These are phyloP conservation scores for Boletus sp. DNA, from an alignment of 1,284 basidiomycete genomes.

Conservation along the genomic window DNA sequence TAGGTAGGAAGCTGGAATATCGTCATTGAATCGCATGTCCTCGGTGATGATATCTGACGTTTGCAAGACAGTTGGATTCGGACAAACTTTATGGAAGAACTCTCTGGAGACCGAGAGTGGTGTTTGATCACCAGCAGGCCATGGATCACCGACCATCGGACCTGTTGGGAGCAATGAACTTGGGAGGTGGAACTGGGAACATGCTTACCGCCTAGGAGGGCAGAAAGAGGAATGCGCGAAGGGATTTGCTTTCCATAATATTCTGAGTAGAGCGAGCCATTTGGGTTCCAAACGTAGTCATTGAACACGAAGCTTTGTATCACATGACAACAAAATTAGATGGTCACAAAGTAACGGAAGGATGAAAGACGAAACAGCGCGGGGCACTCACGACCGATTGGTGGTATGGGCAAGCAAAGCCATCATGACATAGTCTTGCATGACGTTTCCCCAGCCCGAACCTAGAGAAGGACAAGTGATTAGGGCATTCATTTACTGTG, in stretches of 20 bases:
- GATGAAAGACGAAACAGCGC: background rate
- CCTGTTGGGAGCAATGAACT: conserved; percentile 24
- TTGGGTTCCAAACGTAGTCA: conserved; percentile 36
- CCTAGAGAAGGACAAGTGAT: conserved; percentile 19
- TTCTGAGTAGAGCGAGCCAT: conserved; percentile 29
- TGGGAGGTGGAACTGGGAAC: background rate
- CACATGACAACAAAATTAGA: conserved; percentile 5
- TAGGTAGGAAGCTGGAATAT: conserved; percentile 21
- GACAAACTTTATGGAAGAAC: conserved; percentile 39
- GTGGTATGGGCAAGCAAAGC: conserved; percentile 32
- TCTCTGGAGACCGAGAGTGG: conserved; percentile 36
- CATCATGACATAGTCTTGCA: conserved; percentile 40
- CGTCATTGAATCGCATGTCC: conserved; percentile 26
- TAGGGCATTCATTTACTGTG: background rate
- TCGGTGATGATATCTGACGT: conserved; percentile 29
- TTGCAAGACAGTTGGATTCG: conserved; percentile 30
- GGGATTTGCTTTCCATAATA: conserved; percentile 35
- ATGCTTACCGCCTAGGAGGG: conserved; percentile 28
- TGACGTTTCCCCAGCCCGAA: conserved; percentile 41
- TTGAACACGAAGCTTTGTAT: conserved; percentile 37
- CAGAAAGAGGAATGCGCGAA: conserved; percentile 36
- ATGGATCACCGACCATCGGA: conserved; percentile 38
- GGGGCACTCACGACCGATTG: conserved; percentile 33
- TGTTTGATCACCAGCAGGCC: conserved; percentile 29
- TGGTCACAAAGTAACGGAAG: background rate